Evolutionary conservation across 129 eudicot genomes (phyloP).

Genomic region (Deinandra increscens): DNA sequence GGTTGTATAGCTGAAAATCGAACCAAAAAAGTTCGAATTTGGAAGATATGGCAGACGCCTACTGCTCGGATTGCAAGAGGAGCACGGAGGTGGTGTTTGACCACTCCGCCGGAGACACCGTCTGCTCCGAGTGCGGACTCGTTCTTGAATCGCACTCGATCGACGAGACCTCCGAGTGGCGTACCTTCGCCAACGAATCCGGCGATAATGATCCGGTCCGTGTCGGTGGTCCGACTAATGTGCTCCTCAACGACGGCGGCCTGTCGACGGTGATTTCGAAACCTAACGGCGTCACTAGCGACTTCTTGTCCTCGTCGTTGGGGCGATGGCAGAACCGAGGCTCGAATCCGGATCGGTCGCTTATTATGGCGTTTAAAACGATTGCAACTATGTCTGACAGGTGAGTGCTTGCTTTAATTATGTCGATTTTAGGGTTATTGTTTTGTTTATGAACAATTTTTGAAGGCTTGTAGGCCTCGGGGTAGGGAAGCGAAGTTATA

Average conservation of each 20-base stretch:
- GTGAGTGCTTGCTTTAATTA: constrained; percentile 22
- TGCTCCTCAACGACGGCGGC: constrained; percentile 52
- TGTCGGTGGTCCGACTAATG: constrained; percentile 69
- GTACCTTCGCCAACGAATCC: constrained; percentile 69
- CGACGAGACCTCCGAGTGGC: constrained; percentile 87
- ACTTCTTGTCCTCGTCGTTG: constrained; percentile 36
- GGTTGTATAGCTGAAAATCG: not conserved
- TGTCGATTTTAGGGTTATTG: constrained; percentile 8
- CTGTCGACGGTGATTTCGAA: constrained; percentile 60
- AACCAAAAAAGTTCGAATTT: not conserved
- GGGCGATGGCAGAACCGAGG: constrained; percentile 68
- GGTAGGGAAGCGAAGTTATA: not conserved
- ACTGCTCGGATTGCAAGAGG: constrained; percentile 70
- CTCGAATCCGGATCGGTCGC: constrained; percentile 54
- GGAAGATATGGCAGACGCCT: constrained; percentile 31
- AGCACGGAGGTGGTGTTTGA: constrained; percentile 71
- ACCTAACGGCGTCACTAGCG: constrained; percentile 37
- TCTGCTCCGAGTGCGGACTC: constrained; percentile 84
- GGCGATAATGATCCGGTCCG: constrained; percentile 72
- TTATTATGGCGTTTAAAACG: constrained; percentile 54
- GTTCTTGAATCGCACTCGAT: constrained; percentile 72
- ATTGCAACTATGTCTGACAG: constrained; percentile 82
- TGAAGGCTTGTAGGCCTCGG: not conserved
- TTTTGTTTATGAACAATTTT: constrained; percentile 1
- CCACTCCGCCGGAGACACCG: constrained; percentile 79